phyloP scores from a whole-genome alignment of 495 filamentous ascomycete species.

The Neurospora tetraspora region DNA sequence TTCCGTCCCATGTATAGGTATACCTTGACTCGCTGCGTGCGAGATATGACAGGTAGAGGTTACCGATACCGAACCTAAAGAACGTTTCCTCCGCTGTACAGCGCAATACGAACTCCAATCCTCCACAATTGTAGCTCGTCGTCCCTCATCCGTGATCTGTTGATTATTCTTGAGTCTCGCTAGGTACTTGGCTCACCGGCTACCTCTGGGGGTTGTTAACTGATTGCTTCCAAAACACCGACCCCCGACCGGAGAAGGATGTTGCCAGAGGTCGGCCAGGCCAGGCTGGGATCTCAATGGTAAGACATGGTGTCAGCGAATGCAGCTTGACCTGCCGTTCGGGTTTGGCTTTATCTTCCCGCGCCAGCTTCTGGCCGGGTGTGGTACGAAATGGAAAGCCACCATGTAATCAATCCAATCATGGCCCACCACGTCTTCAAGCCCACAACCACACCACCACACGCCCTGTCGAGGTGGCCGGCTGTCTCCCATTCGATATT shows the following conservation, averaged over 20 bases:
- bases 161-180: neutral
- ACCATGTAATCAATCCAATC: slow-evolving; percentile 23
- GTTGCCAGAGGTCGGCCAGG: neutral
- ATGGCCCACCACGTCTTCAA: slow-evolving; percentile 29
- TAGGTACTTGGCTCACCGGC: neutral
- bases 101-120: neutral
- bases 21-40: neutral
- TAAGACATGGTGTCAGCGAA: slow-evolving; percentile 6
- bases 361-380: slow-evolving; percentile 22
- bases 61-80: neutral
- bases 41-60: neutral
- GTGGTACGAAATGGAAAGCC: slow-evolving; percentile 20
- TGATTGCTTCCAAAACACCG: neutral
- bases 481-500: slow-evolving; percentile 15
- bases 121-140: neutral
- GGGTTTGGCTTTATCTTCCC: slow-evolving; percentile 29
- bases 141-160: neutral
- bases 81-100: neutral
- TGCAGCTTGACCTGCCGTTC: slow-evolving; percentile 15
- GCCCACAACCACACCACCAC: slow-evolving; percentile 24
- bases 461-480: slow-evolving; percentile 13
- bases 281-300: slow-evolving; percentile 9
- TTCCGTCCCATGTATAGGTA: neutral
- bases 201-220: neutral
- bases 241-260: neutral